Base-by-base conservation (phyloP, 805 yeast species). In the Metschnikowia hibisci region DNA sequence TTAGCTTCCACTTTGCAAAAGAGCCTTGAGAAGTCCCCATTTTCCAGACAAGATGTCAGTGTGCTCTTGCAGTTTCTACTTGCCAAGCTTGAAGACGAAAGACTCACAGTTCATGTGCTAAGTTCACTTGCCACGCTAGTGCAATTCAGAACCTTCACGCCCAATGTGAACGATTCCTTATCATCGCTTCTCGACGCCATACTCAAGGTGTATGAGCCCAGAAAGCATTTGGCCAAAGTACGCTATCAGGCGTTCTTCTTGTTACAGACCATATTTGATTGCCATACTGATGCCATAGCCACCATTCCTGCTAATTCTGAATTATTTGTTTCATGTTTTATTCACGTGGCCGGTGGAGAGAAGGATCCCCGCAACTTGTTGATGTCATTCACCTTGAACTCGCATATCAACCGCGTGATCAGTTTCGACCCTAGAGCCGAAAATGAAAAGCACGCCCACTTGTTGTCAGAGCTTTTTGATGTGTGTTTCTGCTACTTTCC, bases 401-500 rank as follows among this genome's bases (percentile, higher is more conserved):
- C 61, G 10, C 32, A 41, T 4, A 75, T 90, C 11, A 69, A 80
- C 14, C 45, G 57, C 15, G 54, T 53, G 3, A 66, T 80, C 22
- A 49, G 39, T 4, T 62, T 68, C 37, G 65, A 61, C 27, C 43
- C 37, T 15, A 33, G 53, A 31, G 32, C 43, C 2, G 40, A 44
- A 2, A 49, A 59, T 12, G 58, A 69, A 4, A 64, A 68, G 3
- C 68, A 78, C 39, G 51, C 62, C 32, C 60, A 62, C n/a, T 66
- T 61, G 55, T 57, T 76, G 26, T 83, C 84, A 51, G 87, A 86
- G 8, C 61, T 93, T 46, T 95, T 90, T 59, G 99, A 93, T 59
- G 79, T 85, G 28, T 72, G 87, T 32, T 95, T 91, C 60, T 93
- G 99, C 63, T 93, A 93, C 66, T 93, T 91, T 67, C 99, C 99